Conservation (phyloP, 306 rosid species). For the Chamaecrista fasciculata region DNA sequence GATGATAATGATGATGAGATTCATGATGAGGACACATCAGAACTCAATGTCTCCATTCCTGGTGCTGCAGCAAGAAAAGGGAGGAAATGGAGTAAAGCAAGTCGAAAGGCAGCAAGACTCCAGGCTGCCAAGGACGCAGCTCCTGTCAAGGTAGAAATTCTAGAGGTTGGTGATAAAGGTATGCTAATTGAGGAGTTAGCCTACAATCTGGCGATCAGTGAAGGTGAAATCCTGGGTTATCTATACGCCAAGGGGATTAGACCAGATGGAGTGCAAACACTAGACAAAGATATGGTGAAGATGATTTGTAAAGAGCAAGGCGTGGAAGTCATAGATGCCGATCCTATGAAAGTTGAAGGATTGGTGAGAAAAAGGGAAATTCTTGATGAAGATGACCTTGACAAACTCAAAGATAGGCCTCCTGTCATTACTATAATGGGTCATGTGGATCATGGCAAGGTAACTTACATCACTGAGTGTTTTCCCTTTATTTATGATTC, state of each 20-base stretch:
- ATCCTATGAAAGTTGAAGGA: constrained; percentile 74
- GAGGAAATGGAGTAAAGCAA: constrained; percentile 97
- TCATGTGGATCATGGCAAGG: constrained; percentile 99
- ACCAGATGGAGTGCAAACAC: constrained; percentile 95
- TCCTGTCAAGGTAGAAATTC: constrained; percentile 94
- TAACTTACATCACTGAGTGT: constrained; percentile 27
- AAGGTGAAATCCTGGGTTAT: constrained; percentile 87
- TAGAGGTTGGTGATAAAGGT: constrained; percentile 79
- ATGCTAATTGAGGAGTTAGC: constrained; percentile 90
- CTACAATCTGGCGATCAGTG: constrained; percentile 65
- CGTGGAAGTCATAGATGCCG: constrained; percentile 83
- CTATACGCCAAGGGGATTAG: constrained; percentile 82
- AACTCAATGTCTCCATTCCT: constrained; percentile 67
- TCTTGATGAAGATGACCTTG: constrained; percentile 72
- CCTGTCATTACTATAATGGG: constrained; percentile 99
- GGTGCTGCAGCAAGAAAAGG: constrained; percentile 79
- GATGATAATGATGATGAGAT: constrained; percentile 41
- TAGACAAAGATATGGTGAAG: constrained; percentile 90
- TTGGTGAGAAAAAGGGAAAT: constrained; percentile 68
- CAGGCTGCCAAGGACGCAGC: constrained; percentile 98
- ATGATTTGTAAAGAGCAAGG: constrained; percentile 83
- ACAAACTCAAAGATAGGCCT: constrained; percentile 86
- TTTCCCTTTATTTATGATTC: constrained; percentile 17
- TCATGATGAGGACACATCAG: constrained; percentile 65
- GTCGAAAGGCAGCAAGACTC: constrained; percentile 91